Conservation (phyloP, 176 grass and related monocot genomes). For the Eleusine indica region DNA sequence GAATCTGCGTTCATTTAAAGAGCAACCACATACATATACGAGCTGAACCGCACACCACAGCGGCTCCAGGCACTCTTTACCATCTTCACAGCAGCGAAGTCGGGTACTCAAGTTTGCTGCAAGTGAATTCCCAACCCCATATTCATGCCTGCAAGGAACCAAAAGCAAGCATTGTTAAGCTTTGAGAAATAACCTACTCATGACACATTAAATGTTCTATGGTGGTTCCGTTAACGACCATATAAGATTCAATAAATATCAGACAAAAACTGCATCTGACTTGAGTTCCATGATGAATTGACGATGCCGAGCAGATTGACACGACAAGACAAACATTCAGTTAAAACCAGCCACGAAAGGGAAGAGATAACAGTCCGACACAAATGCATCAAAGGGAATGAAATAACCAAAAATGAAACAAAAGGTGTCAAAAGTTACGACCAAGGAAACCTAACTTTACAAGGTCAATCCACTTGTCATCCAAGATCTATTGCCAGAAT, state of each 20-base stretch:
- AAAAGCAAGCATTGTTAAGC: neutral
- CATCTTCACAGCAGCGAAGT: neutral
- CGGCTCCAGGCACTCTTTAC: neutral
- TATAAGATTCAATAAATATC: neutral
- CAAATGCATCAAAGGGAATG: neutral
- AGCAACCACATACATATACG: constrained; percentile 15
- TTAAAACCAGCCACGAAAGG: neutral
- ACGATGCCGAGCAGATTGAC: neutral
- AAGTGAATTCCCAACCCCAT: neutral
- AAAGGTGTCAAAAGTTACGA: neutral
- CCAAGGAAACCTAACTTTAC: neutral
- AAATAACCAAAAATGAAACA: neutral
- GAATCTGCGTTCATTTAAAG: neutral
- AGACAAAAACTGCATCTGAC: neutral
- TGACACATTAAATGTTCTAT: neutral
- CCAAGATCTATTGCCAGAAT: neutral
- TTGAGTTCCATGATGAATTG: neutral
- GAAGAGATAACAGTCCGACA: neutral
- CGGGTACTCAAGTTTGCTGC: constrained; percentile 1
- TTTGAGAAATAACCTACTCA: neutral
- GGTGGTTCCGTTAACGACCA: too few relatives aligned
- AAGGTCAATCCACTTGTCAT: neutral
- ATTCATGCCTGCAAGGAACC: constrained; percentile 41
- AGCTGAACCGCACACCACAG: neutral
- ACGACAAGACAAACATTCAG: neutral